Base-by-base conservation (phyloP, 2,329 filamentous ascomycete species). In the Biscogniauxia marginata region DNA sequence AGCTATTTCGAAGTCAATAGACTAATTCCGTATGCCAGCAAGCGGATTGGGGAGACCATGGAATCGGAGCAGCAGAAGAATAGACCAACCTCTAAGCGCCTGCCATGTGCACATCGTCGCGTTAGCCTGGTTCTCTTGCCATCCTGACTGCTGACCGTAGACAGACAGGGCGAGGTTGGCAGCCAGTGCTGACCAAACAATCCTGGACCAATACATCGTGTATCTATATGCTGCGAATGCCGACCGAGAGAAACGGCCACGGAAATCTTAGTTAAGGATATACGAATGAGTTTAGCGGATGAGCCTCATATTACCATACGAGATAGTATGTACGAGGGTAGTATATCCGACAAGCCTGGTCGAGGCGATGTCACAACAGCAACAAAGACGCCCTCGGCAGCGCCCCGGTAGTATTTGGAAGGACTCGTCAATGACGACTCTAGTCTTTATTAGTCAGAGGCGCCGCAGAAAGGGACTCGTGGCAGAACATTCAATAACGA, bases 31-130 rank as follows among this genome's bases (percentile, higher is more conserved):
- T 39, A 3, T 24, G 13, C 23, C 48, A 24, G 44, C 43, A 45
- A 45, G 43, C 43, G 72, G 69, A 20, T 30, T 16, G 46, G n/a
- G 8, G 25, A 30, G 13, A 11, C 25, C 13, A 3, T 8, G 13
- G 25, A 30, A 30, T 11, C 3, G 25, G 7, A 30, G 30, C 3
- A 39, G 30, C 9, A 39, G 7, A 6, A 16, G n/a, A n/a, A n/a
- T n/a, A 13, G 8, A 49, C 61, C 56, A 51, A 72, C 70, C 73
- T 71, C 78, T 68, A 49, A 75, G 69, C 46, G 64, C 62, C 20
- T 63, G 60, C 86, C 86, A 89, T 49, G 69, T 71, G 67, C 85
- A 88, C 67, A 89, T 82, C 13, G 79, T 80, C 5, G 81, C 76
- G 65, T 82, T 85, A 52, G 83, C 71, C 67, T 87, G 81, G 39